A percentile compares a stretch with the other conserved stretches of the same genome.
These are phyloP conservation scores for Lepiota subincarnata DNA, from an alignment of 768 basidiomycete species.

Conservation along the genomic window DNA sequence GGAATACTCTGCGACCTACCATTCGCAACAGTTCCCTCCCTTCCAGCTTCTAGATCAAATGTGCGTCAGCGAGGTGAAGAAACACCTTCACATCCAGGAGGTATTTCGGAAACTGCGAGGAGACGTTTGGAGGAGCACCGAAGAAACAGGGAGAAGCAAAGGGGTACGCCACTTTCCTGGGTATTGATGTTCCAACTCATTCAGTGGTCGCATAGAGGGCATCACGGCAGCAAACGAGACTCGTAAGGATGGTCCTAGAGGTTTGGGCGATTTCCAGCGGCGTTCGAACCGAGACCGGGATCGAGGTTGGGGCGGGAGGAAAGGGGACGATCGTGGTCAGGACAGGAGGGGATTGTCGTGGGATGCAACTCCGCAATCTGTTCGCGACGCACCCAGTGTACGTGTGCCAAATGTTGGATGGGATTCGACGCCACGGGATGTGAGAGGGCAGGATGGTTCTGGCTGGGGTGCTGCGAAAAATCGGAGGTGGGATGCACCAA, in stretches of 20 bases:
- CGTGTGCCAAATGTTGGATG: slow-evolving; percentile 90
- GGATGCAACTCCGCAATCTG: slow-evolving; percentile 62
- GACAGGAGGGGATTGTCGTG: slow-evolving; percentile 31
- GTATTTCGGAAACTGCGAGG: slow-evolving; percentile 73
- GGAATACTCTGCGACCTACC: slow-evolving; percentile 9
- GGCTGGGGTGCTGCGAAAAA: slow-evolving; percentile 62
- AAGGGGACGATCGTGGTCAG: slow-evolving; percentile 31
- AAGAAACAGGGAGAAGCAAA: slow-evolving; percentile 61
- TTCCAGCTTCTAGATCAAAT: slow-evolving; percentile 61
- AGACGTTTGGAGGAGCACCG: slow-evolving; percentile 75
- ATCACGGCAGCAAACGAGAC: slow-evolving; percentile 56
- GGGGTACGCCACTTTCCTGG: slow-evolving; percentile 41
- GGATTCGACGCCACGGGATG: slow-evolving; percentile 84
- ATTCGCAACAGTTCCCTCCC: slow-evolving; percentile 64
- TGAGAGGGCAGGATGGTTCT: slow-evolving; percentile 47
- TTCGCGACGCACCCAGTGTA: slow-evolving; percentile 75
- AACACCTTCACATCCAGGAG: slow-evolving; percentile 91
- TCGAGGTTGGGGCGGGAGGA: slow-evolving; percentile 43
- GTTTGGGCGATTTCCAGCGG: slow-evolving; percentile 91
- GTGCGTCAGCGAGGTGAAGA: slow-evolving; percentile 77
- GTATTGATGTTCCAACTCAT: not conserved
- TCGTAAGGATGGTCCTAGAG: slow-evolving; percentile 57
- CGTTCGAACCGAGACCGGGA: slow-evolving; percentile 76
- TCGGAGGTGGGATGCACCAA: slow-evolving; percentile 78
- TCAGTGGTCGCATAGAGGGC: slow-evolving; percentile 50